Percentiles rank a stretch among this genome's conserved stretches.
Evolutionary conservation across 306 rosid species (phyloP).

Genomic region (Dryas drummondii): DNA sequence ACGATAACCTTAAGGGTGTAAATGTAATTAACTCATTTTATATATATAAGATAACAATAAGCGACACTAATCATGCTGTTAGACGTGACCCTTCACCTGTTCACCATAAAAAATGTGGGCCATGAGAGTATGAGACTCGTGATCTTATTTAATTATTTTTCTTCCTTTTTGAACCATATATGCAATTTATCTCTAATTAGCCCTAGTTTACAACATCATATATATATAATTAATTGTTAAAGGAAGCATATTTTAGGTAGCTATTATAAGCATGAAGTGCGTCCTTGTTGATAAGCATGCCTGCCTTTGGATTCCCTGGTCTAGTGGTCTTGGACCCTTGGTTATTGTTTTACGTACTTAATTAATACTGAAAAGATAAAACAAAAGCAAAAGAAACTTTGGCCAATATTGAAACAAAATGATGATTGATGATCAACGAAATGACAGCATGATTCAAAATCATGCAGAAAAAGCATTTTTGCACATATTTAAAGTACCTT

Average conservation of each 20-base stretch:
- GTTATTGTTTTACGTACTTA: too few species aligned
- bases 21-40: too few species aligned
- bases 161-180: too few species aligned
- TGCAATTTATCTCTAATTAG: too few species aligned
- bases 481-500: conserved; percentile 37
- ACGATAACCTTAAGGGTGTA: too few species aligned
- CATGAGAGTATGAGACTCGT: background rate
- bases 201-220: too few species aligned
- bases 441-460: conserved; percentile 50
- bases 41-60: background rate
- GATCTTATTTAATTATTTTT: background rate
- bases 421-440: conserved; percentile 31
- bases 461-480: conserved; percentile 19
- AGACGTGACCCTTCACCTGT: background rate
- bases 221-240: too few species aligned
- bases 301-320: conserved; percentile 6
- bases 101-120: background rate
- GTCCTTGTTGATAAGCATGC: too few species aligned
- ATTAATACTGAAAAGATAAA: conserved; percentile 1
- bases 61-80: background rate
- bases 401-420: conserved; percentile 33
- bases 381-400: conserved; percentile 35
- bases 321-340: background rate
- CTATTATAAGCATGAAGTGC: too few species aligned
- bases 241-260: too few species aligned